These are phyloP conservation scores for Phylloporus sp. DNA, from an alignment of 768 basidiomycete genomes.

Conservation along the genomic window DNA sequence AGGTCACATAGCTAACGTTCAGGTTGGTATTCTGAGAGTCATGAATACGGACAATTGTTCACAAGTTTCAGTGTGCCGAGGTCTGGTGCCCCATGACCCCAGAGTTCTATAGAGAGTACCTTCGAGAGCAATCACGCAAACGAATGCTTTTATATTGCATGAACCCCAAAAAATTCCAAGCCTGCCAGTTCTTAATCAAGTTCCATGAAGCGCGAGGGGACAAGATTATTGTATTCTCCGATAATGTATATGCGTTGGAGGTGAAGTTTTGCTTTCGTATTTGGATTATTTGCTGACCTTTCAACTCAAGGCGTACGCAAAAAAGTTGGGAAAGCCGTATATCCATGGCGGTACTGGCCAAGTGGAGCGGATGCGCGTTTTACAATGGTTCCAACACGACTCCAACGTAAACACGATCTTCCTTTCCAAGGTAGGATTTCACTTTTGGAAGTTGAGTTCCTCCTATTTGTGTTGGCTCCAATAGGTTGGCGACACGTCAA, in stretches of 20 bases:
- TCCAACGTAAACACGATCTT: slow-evolving; percentile 97
- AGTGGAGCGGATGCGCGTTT: slow-evolving; percentile 90
- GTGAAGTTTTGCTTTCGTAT: slow-evolving; percentile 38
- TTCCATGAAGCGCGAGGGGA: slow-evolving; percentile 97
- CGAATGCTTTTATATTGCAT: slow-evolving; percentile 97
- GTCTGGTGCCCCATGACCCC: slow-evolving; percentile 99
- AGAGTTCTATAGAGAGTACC: slow-evolving; percentile 97
- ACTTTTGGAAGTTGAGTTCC: slow-evolving; percentile 6
- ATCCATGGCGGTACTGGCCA: slow-evolving; percentile 97
- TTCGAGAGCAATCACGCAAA: slow-evolving; percentile 88
- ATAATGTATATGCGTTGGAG: slow-evolving; percentile 96
- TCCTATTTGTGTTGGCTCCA: slow-evolving; percentile 14
- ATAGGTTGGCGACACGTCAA: slow-evolving; percentile 96
- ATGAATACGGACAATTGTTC: not conserved
- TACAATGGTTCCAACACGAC: slow-evolving; percentile 94
- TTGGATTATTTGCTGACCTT: slow-evolving; percentile 1
- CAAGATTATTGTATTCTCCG: slow-evolving; percentile 99
- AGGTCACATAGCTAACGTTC: slow-evolving; percentile 99
- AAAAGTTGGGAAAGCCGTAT: slow-evolving; percentile 88
- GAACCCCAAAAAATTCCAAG: slow-evolving; percentile 99
- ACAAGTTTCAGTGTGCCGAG: slow-evolving; percentile 78
- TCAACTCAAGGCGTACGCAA: slow-evolving; percentile 76
- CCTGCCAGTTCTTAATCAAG: slow-evolving; percentile 97
- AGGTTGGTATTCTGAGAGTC: slow-evolving; percentile 50
- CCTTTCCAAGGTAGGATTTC: slow-evolving; percentile 75